Evolutionary conservation across 2,329 filamentous ascomycete species (phyloP).

Genomic region (Xylariaceae sp.): DNA sequence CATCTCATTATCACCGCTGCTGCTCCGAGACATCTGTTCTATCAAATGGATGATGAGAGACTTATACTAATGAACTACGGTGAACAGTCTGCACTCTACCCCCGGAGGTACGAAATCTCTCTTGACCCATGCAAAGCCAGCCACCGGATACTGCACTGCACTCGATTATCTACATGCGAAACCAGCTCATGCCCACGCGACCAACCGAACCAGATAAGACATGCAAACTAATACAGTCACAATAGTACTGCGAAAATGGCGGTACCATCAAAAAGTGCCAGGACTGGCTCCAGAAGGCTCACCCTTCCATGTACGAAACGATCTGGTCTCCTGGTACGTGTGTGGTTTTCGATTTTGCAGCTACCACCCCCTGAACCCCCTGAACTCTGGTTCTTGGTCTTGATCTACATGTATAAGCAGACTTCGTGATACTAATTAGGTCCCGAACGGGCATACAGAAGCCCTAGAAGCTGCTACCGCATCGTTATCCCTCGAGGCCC

Average conservation of each 20-base stretch:
- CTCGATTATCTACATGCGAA: no score
- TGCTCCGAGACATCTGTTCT: not conserved
- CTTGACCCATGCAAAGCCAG: not conserved
- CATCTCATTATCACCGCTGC: not conserved
- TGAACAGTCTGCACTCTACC: slow-evolving; percentile 57
- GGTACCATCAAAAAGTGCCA: slow-evolving; percentile 95
- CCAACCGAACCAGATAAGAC: slow-evolving; percentile 2
- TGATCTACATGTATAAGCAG: not conserved
- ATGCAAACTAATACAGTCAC: slow-evolving; percentile 13
- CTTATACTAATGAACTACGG: slow-evolving; percentile 8
- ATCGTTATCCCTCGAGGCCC: slow-evolving; percentile 80
- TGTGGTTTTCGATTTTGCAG: not conserved
- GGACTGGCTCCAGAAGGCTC: slow-evolving; percentile 80
- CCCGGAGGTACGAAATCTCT: slow-evolving; percentile 49
- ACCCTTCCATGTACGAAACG: slow-evolving; percentile 66
- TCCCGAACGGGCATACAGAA: slow-evolving; percentile 44
- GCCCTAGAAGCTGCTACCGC: slow-evolving; percentile 79
- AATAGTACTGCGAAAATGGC: slow-evolving; percentile 97
- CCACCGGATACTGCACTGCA: not conserved
- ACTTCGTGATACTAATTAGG: not conserved
- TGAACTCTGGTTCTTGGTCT: not conserved
- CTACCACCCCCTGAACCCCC: not conserved
- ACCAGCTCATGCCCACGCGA: not conserved
- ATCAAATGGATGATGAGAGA: not conserved
- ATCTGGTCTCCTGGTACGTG: slow-evolving; percentile 79